phyloP scores from a whole-genome alignment of 805 yeast species.

The Schwanniomyces sp. region DNA sequence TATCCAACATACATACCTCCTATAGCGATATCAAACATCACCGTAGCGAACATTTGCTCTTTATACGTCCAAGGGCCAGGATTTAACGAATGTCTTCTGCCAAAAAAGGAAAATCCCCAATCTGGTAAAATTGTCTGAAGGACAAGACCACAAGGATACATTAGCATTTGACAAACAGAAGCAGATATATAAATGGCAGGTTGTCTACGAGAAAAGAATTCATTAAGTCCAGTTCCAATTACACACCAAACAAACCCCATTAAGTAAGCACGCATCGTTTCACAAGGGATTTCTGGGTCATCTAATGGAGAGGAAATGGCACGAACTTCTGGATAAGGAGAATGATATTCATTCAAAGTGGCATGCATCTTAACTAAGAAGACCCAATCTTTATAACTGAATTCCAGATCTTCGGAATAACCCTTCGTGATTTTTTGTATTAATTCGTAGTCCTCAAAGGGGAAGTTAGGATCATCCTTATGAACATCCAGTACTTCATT shows the following conservation, averaged over 20 bases:
- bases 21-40: conserved; percentile 32
- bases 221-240: conserved; percentile 55
- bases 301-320: conserved; percentile 63
- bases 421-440: conserved; percentile 13
- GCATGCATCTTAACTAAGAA: conserved; percentile 43
- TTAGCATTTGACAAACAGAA: conserved; percentile 45
- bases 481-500: conserved; percentile 26
- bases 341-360: conserved; percentile 39
- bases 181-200: conserved; percentile 47
- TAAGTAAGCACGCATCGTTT: conserved; percentile 56
- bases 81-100: conserved; percentile 45
- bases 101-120: conserved; percentile 23
- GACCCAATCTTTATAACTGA: conserved; percentile 19
- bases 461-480: conserved; percentile 32
- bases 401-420: conserved; percentile 1
- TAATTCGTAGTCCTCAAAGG: conserved; percentile 24
- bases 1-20: conserved; percentile 29
- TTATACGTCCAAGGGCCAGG: conserved; percentile 67
- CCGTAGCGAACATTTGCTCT: conserved; percentile 65
- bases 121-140: conserved; percentile 46
- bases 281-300: conserved; percentile 48
- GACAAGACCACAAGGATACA: conserved; percentile 44
- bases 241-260: conserved; percentile 53
- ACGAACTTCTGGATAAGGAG: conserved; percentile 67
- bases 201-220: conserved; percentile 55